phyloP scores from a whole-genome alignment of 2,329 filamentous ascomycete species.

The Leptodontidium sp. region DNA sequence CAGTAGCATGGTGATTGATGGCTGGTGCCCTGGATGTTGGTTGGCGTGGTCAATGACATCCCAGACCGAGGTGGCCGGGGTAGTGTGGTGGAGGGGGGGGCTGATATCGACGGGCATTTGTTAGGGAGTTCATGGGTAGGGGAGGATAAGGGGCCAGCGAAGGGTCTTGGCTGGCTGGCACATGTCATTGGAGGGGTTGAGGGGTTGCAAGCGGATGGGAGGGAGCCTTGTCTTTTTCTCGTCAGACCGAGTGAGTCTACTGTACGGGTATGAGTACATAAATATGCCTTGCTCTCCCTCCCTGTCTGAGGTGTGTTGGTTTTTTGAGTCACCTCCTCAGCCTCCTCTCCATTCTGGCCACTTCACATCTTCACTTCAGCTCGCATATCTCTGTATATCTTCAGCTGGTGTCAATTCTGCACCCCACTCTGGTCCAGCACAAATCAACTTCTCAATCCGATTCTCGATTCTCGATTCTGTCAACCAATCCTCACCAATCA shows the following conservation, averaged over 20 bases:
- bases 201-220: too few relatives aligned
- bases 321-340: conserved; percentile 18
- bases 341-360: background rate
- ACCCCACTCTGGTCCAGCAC: conserved; percentile 4
- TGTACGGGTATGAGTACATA: conserved; percentile 17
- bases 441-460: background rate
- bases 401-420: conserved; percentile 5
- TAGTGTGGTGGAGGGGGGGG: conserved; percentile 26
- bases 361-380: background rate
- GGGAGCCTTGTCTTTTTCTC: conserved; percentile 13
- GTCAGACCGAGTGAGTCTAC: conserved; percentile 32
- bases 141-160: background rate
- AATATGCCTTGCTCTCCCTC: conserved; percentile 24
- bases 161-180: conserved; percentile 28
- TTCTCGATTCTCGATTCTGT: background rate
- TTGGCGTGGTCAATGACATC: conserved; percentile 21
- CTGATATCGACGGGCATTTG: conserved; percentile 20
- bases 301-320: too few relatives aligned
- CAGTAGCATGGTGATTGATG: too few relatives aligned
- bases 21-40: background rate
- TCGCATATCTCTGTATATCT: conserved; percentile 6
- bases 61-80: conserved; percentile 26
- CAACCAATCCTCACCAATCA: background rate
- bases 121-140: conserved; percentile 13
- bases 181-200: conserved; percentile 18